Percentiles rank a stretch among this genome's conserved stretches.
phyloP scores from a whole-genome alignment of 2,329 filamentous ascomycete genomes.

The Coniochaeta prunicola region DNA sequence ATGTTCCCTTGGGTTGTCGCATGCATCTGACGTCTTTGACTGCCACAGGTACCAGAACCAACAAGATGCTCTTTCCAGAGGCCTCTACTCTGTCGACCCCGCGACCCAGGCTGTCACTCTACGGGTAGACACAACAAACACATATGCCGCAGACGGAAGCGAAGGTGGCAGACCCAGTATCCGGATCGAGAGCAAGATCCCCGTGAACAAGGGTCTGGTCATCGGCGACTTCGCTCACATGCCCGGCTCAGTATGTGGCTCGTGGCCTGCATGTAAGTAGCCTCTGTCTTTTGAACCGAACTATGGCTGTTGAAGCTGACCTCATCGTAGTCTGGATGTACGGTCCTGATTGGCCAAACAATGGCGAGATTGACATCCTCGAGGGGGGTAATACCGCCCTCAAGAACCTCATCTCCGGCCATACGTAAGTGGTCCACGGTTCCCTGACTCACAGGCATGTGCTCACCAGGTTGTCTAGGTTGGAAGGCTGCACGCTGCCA shows the following conservation, averaged over 20 bases:
- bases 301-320: constrained; percentile 21
- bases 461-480: constrained; percentile 5
- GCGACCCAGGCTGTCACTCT: constrained; percentile 34
- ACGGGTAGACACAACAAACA: constrained; percentile 38
- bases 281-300: too few species aligned
- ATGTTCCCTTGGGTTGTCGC: constrained; percentile 20
- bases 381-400: constrained; percentile 63
- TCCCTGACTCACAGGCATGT: background rate
- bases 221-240: constrained; percentile 65
- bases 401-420: constrained; percentile 51
- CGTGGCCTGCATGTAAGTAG: constrained; percentile 56
- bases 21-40: constrained; percentile 33
- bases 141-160: constrained; percentile 29
- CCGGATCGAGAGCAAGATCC: constrained; percentile 54
- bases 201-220: constrained; percentile 60
- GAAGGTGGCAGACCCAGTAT: constrained; percentile 51
- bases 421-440: constrained; percentile 35
- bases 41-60: constrained; percentile 45
- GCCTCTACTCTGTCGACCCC: constrained; percentile 34
- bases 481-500: constrained; percentile 33
- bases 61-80: constrained; percentile 27
- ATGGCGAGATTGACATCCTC: constrained; percentile 62
- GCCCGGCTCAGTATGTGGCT: constrained; percentile 57
- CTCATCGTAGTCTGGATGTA: constrained; percentile 37
- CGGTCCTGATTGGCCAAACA: constrained; percentile 48